phyloP scores from a whole-genome alignment of 2,329 filamentous ascomycete genomes.

The Aspergillus persii region DNA sequence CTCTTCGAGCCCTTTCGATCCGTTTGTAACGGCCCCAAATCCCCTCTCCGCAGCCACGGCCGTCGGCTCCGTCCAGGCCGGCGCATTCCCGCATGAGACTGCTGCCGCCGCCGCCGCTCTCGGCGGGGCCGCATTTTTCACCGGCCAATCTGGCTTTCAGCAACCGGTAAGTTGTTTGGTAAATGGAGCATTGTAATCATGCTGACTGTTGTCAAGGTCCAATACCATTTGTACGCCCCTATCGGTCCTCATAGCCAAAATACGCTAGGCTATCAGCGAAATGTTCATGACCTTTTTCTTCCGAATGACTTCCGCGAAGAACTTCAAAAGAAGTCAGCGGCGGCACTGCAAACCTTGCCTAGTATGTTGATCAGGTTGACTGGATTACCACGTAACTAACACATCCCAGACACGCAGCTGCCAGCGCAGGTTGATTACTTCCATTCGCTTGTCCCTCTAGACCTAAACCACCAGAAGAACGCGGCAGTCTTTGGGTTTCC shows the following conservation, averaged over 20 bases:
- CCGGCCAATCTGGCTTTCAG: slow-evolving; percentile 56
- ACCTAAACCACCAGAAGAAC: slow-evolving; percentile 76
- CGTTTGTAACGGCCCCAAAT: slow-evolving; percentile 61
- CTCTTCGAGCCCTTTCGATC: slow-evolving; percentile 56
- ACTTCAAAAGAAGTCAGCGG: slow-evolving; percentile 82
- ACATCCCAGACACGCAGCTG: slow-evolving; percentile 60
- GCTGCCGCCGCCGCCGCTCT: slow-evolving; percentile 47
- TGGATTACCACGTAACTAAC: not conserved
- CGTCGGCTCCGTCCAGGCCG: slow-evolving; percentile 53
- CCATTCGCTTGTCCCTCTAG: slow-evolving; percentile 86
- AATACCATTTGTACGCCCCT: slow-evolving; percentile 92
- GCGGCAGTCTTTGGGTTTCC: slow-evolving; percentile 78
- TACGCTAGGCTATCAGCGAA: slow-evolving; percentile 78
- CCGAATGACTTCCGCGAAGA: slow-evolving; percentile 84
- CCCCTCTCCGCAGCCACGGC: slow-evolving; percentile 49
- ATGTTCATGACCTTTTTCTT: slow-evolving; percentile 87
- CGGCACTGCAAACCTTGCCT: slow-evolving; percentile 78
- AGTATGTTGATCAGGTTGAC: slow-evolving; percentile 50
- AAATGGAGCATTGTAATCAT: not conserved
- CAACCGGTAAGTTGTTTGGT: slow-evolving; percentile 57
- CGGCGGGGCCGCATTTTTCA: slow-evolving; percentile 65
- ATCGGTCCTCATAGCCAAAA: slow-evolving; percentile 79
- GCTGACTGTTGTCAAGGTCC: slow-evolving; percentile 52
- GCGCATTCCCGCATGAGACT: slow-evolving; percentile 77
- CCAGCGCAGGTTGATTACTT: slow-evolving; percentile 79